phyloP scores from a whole-genome alignment of 2,329 filamentous ascomycete genomes.

The Fusarium sp. region DNA sequence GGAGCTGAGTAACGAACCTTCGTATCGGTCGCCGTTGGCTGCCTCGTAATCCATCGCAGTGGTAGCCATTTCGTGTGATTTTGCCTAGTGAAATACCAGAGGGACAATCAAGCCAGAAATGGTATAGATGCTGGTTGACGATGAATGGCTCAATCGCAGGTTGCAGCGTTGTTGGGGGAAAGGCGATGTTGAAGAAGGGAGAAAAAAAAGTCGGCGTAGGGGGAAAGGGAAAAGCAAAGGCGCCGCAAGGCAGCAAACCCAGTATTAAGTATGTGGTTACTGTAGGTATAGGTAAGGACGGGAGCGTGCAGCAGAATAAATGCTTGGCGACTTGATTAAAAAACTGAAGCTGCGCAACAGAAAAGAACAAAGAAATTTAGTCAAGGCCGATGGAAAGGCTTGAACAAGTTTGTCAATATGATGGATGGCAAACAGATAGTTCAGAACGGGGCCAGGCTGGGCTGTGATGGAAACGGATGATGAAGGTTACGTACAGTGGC shows the following conservation, averaged over 20 bases:
- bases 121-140: conserved; percentile 38
- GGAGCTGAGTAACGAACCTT: conserved; percentile 60
- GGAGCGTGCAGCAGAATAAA: conserved; percentile 26
- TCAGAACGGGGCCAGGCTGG: conserved; percentile 26
- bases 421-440: conserved; percentile 34
- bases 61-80: conserved; percentile 63
- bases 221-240: conserved; percentile 42
- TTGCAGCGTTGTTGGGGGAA: conserved; percentile 30
- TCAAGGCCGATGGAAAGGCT: conserved; percentile 16
- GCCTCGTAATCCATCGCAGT: conserved; percentile 78
- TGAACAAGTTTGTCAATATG: conserved; percentile 31
- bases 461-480: conserved; percentile 30
- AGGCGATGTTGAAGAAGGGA: conserved; percentile 42
- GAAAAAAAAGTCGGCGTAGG: conserved; percentile 43
- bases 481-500: conserved; percentile 21
- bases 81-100: conserved; percentile 17
- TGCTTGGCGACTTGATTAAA: conserved; percentile 29
- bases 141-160: conserved; percentile 42
- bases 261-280: conserved; percentile 21
- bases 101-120: conserved; percentile 29
- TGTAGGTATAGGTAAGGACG: conserved; percentile 17
- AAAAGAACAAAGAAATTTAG: conserved; percentile 27
- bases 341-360: conserved; percentile 20
- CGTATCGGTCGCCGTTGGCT: conserved; percentile 73
- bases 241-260: conserved; percentile 32